Percentiles rank a stretch among this genome's conserved stretches.
These are phyloP conservation scores for Linaria vulgaris DNA, from an alignment of 257 asterid species.

Conservation along the genomic window DNA sequence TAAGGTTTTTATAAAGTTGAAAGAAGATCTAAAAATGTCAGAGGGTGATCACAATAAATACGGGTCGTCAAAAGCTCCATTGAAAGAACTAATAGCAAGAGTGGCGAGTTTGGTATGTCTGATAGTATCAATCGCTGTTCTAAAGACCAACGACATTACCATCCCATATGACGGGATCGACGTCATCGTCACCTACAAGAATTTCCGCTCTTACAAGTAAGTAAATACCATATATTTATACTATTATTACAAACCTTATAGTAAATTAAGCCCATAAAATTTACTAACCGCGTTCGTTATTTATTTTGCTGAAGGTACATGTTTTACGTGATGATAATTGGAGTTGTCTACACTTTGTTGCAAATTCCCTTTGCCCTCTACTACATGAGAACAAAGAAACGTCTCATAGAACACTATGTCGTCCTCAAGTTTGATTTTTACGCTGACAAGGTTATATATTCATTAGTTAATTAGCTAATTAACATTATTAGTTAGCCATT, in stretches of 20 bases:
- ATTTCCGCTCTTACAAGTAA: constrained; percentile 33
- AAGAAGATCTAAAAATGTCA: too few species aligned
- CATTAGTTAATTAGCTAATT: too few species aligned
- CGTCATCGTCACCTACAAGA: constrained; percentile 17
- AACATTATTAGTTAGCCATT: too few species aligned
- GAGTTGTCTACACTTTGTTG: constrained; percentile 21
- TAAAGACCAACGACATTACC: constrained; percentile 21
- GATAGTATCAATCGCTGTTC: constrained; percentile 24
- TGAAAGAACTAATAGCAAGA: constrained; percentile 20
- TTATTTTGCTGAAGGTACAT: constrained; percentile 22
- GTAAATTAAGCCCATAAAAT: too few species aligned
- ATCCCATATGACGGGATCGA: not conserved
- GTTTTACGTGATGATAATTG: constrained; percentile 26
- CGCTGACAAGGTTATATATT: constrained; percentile 38
- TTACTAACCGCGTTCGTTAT: too few species aligned
- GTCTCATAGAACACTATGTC: constrained; percentile 20
- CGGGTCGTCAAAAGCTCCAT: constrained; percentile 19
- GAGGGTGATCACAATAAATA: not conserved
- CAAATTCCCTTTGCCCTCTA: constrained; percentile 32
- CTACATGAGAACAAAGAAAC: constrained; percentile 31
- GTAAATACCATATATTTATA: not conserved
- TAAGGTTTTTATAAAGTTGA: too few species aligned
- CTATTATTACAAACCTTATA: too few species aligned
- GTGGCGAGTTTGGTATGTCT: constrained; percentile 21
- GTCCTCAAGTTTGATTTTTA: constrained; percentile 33